These are phyloP conservation scores for Pichia sp. DNA, from an alignment of 1,139 yeast species.

Conservation along the genomic window DNA sequence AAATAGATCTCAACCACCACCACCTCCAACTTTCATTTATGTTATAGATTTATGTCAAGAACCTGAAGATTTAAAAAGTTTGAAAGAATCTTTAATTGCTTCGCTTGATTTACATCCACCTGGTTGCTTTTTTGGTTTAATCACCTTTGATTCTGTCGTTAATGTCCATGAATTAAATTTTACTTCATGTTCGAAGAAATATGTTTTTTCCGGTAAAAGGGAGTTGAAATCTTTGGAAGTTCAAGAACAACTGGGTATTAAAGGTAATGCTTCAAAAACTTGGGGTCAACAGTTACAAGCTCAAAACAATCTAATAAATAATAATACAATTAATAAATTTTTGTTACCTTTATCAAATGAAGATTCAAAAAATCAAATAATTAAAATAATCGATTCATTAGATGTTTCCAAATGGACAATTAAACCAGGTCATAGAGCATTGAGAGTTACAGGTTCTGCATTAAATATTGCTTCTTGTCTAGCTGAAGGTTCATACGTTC, in stretches of 20 bases:
- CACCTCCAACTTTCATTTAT: conserved; percentile 92
- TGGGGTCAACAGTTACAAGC: conserved; percentile 30
- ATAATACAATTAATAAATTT: conserved; percentile 57
- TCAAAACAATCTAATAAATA: conserved; percentile 16
- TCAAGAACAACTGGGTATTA: conserved; percentile 30
- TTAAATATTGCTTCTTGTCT: conserved; percentile 76
- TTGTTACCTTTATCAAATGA: conserved; percentile 80
- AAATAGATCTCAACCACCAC: conserved; percentile 49
- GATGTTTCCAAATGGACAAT: conserved; percentile 90
- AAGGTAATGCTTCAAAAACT: conserved; percentile 29
- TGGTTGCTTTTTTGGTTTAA: conserved; percentile 83
- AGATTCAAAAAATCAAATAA: conserved; percentile 80
- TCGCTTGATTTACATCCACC: conserved; percentile 85
- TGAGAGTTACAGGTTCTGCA: conserved; percentile 93
- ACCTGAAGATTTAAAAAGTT: conserved; percentile 81
- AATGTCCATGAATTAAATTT: conserved; percentile 90
- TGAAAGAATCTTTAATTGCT: conserved; percentile 79
- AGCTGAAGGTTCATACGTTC: conserved; percentile 80
- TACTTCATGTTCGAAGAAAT: conserved; percentile 69
- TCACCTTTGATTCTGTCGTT: conserved; percentile 92
- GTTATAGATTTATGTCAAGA: conserved; percentile 94
- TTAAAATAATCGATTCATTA: conserved; percentile 72
- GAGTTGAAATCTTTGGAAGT: conserved; percentile 39
- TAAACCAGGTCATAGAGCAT: conserved; percentile 78
- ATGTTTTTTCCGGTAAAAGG: conserved; percentile 88